A percentile compares a stretch with the other conserved stretches of the same genome.
These are phyloP conservation scores for Amaranthus hypochondriacus DNA, from an alignment of 148 eudicot genomes.

Conservation along the genomic window DNA sequence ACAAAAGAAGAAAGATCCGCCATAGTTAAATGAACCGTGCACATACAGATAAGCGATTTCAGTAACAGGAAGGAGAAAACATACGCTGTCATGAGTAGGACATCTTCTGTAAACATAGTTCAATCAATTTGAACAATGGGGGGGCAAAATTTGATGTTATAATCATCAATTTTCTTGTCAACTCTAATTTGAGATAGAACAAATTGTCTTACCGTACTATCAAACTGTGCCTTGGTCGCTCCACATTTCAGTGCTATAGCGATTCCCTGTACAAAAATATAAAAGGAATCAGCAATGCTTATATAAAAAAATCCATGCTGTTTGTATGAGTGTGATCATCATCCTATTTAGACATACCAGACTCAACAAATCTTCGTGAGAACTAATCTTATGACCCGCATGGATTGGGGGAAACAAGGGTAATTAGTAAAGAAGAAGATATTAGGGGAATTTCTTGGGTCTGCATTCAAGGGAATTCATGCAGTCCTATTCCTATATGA, in stretches of 20 bases:
- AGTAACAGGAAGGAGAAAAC: too few relatives aligned
- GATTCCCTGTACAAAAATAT: constrained; percentile 55
- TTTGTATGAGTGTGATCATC: background rate
- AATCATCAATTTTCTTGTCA: background rate
- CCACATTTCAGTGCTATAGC: constrained; percentile 97
- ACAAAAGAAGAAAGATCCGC: background rate
- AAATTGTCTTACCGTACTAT: constrained; percentile 68
- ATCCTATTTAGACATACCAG: background rate
- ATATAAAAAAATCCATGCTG: background rate
- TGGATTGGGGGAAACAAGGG: too few relatives aligned
- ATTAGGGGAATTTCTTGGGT: too few relatives aligned
- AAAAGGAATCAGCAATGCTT: constrained; percentile 2
- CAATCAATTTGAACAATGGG: background rate
- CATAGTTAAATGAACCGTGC: background rate
- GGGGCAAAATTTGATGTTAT: background rate
- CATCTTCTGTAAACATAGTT: background rate
- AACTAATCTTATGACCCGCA: too few relatives aligned
- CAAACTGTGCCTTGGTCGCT: constrained; percentile 95
- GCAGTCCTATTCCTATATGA: too few relatives aligned
- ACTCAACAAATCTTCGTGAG: background rate
- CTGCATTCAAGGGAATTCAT: too few relatives aligned
- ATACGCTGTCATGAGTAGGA: background rate
- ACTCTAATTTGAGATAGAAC: background rate
- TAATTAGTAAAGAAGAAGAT: too few relatives aligned
- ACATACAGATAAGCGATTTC: background rate